phyloP scores from a whole-genome alignment of 805 yeast species.

The Starmera quercuum region DNA sequence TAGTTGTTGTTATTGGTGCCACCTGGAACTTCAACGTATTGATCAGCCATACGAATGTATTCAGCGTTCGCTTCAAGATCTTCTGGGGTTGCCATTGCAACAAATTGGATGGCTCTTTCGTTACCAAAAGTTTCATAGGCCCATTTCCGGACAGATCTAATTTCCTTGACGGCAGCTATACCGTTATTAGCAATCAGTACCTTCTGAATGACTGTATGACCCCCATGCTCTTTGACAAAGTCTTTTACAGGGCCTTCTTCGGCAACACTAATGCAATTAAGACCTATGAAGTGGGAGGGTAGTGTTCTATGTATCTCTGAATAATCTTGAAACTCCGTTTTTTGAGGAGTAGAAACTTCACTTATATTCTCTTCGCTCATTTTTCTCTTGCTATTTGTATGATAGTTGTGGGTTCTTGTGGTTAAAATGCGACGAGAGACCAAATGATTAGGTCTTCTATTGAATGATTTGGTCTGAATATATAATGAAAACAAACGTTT shows the following conservation, averaged over 20 bases:
- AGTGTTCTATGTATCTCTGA: constrained; percentile 32
- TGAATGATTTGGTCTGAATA: no score
- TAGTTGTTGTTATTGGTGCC: constrained; percentile 98
- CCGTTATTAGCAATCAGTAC: constrained; percentile 96
- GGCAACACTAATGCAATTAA: constrained; percentile 68
- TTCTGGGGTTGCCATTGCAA: constrained; percentile 99
- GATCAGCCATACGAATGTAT: constrained; percentile 98
- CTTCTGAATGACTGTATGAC: constrained; percentile 89
- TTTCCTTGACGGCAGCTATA: constrained; percentile 98
- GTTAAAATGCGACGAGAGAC: no score
- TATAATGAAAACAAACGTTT: no score
- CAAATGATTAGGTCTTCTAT: no score
- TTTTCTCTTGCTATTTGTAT: neutral
- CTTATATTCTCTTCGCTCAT: constrained; percentile 36
- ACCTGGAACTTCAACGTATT: constrained; percentile 96
- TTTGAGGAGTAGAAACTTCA: constrained; percentile 24
- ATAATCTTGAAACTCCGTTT: constrained; percentile 24
- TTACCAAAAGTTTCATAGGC: constrained; percentile 98
- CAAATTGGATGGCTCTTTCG: constrained; percentile 87
- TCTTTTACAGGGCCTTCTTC: constrained; percentile 74
- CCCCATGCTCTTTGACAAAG: constrained; percentile 78
- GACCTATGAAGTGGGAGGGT: constrained; percentile 75
- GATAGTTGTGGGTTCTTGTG: neutral
- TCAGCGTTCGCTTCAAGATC: constrained; percentile 96
- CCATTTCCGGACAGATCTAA: constrained; percentile 97